Conservation (phyloP, 1,139 yeast species). For the Scheffersomyces titani region DNA sequence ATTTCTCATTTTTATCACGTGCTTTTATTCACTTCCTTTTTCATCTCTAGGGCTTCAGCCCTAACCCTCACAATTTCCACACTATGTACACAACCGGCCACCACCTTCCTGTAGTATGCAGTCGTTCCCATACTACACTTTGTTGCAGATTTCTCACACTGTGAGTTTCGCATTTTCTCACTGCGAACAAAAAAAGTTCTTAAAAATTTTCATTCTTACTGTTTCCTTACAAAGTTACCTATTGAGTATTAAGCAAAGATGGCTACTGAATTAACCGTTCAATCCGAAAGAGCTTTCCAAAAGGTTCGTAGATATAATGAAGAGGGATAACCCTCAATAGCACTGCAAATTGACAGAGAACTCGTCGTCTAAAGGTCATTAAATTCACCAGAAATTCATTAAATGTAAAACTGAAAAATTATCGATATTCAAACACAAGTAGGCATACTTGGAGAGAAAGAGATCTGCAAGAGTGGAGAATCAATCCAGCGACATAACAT, state of each 20-base stretch:
- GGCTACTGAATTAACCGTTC: conserved; percentile 99
- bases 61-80: conserved; percentile 4
- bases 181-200: background rate
- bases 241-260: conserved; percentile 45
- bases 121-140: background rate
- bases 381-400: background rate
- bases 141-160: background rate
- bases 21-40: background rate
- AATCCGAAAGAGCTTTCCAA: conserved; percentile 99
- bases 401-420: background rate
- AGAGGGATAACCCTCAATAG: background rate
- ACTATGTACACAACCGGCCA: conserved; percentile 4
- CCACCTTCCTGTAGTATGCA: conserved; percentile 4
- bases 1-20: background rate
- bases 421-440: background rate
- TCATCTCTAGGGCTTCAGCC: conserved; percentile 8
- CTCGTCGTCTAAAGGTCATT: background rate
- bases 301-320: conserved; percentile 65
- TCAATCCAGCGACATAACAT: background rate
- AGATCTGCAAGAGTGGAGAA: background rate
- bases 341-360: background rate
- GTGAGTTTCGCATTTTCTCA: conserved; percentile 1
- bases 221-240: conserved; percentile 5
- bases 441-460: background rate
- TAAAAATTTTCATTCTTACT: conserved; percentile 4